Evolutionary conservation across 352 stramenopile genomes (phyloP), one percentile per base, ranked within the genome.

Genomic region (Poterioochromonas sp.): DNA sequence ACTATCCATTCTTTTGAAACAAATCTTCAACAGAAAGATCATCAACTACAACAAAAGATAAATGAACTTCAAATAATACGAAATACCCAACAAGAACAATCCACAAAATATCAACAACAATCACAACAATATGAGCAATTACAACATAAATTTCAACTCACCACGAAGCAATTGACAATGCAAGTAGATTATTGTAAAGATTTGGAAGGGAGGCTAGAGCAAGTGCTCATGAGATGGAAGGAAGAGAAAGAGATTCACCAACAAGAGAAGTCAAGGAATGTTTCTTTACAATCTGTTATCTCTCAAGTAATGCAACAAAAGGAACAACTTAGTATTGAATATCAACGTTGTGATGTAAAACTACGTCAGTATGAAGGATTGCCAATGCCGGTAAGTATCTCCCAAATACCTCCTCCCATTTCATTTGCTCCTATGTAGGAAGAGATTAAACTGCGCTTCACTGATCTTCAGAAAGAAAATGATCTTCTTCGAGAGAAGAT

Each of bases 361-460:
- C 34, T 71, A 43, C 11, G 1, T 43, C 29, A 32, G 34, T 71
- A 71, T 71, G 62, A 71, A 15, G 29, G 8, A n/a, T 71, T 71
- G 26, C 62, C 62, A 22, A 26, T 71, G 20, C 62, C 62, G 20
- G 53, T 35, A 20, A 51, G 43, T 51, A 51, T 51, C 18, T 51
- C 18, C 18, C 18, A 51, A 20, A 51, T 51, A 5, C 8, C 8
- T n/a, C 11, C 29, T 63, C 53, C 3, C 8, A 34, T 34, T 35
- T 11, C 3, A 63, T 29, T 63, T 32, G 8, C 8, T n/a, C 3
- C 8, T 11, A 32, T 63, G 26, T 8, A 63, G 53, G 62, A 71
- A 11, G 62, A 71, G 26, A 65, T 65, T 15, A 65, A 65, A 65
- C 3, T 39, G 54, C 8, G 54, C 5, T 35, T 65, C 8, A 32